A percentile compares a stretch with the other conserved stretches of the same genome.
Evolutionary conservation across 805 yeast species (phyloP).

Genomic region (Kazachstania psychrophila): DNA sequence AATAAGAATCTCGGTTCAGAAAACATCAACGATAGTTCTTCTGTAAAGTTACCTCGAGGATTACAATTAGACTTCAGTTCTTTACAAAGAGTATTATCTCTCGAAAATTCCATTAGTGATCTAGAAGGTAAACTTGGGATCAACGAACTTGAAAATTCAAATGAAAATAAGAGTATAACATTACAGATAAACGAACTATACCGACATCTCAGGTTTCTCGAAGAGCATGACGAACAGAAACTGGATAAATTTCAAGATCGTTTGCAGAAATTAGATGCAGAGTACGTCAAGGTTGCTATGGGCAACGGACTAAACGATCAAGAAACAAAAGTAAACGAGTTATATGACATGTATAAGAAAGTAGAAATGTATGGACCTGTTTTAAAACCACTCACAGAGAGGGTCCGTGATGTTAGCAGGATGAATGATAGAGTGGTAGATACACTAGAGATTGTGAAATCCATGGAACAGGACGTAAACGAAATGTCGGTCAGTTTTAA

Average conservation of each 20-base stretch:
- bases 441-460: slow-evolving; percentile 6
- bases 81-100: slow-evolving; percentile 6
- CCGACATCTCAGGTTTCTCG: slow-evolving; percentile 23
- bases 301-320: too few species aligned
- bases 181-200: slow-evolving; percentile 25
- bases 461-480: background rate
- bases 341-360: slow-evolving; percentile 8
- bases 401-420: slow-evolving; percentile 18
- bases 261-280: background rate
- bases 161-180: slow-evolving; percentile 7
- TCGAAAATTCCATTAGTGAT: slow-evolving; percentile 15
- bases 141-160: slow-evolving; percentile 7
- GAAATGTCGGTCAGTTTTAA: background rate
- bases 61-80: slow-evolving; percentile 7
- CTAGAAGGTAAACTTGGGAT: slow-evolving; percentile 15
- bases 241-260: slow-evolving; percentile 12
- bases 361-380: slow-evolving; percentile 13
- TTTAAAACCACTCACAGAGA: too few species aligned
- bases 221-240: slow-evolving; percentile 16
- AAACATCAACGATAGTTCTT: background rate
- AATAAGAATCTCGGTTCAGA: background rate
- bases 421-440: slow-evolving; percentile 16
- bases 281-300: background rate
- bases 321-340: background rate
- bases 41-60: background rate